Evolutionary conservation across 1,284 basidiomycete genomes (phyloP).

Genomic region (Fistulinella staudtii): DNA sequence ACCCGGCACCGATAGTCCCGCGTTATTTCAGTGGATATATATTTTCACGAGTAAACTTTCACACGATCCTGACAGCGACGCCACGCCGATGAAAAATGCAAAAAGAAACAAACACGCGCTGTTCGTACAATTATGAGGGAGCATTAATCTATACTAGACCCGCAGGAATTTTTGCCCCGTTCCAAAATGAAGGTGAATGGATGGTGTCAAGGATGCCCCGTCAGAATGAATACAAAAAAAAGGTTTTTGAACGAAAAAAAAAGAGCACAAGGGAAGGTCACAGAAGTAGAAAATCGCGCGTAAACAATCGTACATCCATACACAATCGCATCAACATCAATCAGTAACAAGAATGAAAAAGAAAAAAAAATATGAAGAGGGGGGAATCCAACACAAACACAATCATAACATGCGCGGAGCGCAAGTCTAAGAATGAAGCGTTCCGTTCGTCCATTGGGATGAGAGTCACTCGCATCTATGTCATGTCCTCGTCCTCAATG

Average conservation of each 20-base stretch:
- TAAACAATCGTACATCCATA: slow-evolving; percentile 14
- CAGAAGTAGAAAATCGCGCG: slow-evolving; percentile 1
- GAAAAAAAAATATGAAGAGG: background rate
- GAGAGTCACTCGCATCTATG: no score
- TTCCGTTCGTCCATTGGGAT: slow-evolving; percentile 23
- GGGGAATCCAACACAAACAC: background rate
- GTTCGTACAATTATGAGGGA: slow-evolving; percentile 29
- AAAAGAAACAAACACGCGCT: no score
- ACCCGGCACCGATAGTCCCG: no score
- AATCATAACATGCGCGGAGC: no score
- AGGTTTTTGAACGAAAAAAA: no score
- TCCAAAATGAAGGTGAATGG: slow-evolving; percentile 18
- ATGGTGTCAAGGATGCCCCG: slow-evolving; percentile 3
- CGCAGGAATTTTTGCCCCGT: slow-evolving; percentile 14
- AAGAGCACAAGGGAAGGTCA: background rate
- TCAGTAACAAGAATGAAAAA: background rate
- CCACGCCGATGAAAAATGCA: background rate
- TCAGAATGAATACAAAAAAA: slow-evolving; percentile 16
- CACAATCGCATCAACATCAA: background rate
- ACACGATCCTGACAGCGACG: no score
- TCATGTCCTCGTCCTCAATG: no score
- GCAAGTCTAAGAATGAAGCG: slow-evolving; percentile 24
- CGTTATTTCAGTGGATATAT: no score
- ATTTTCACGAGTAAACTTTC: no score
- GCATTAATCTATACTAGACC: slow-evolving; percentile 29